Base-by-base conservation (phyloP, 192 early-diverging fungal genomes). In the Backusella macrospora region DNA sequence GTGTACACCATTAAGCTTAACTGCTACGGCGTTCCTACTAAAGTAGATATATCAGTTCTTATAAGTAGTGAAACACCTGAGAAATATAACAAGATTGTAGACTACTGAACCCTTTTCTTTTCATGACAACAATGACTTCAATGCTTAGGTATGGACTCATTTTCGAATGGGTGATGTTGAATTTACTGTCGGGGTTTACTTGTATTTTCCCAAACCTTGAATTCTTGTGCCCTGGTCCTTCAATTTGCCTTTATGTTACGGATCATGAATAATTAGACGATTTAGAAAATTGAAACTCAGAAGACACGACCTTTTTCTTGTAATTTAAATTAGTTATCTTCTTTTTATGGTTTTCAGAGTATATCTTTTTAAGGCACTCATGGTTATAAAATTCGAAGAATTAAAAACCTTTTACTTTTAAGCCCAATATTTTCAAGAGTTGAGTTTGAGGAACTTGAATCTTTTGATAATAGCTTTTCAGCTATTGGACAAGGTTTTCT, bases 371-470 rank as follows among this genome's bases (percentile, higher is more conserved):
- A 13, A 72, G 70, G 49, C 52, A 48, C 6, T 66, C 48, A 46
- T 76, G 70, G 10, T 76, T 70, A 29, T 63, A 26, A 71, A 62
- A 66, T 65, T 68, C 74, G 13, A 78, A 43, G 40, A 46, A 65
- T 49, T 70, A 67, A 18, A 74, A 44, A 34, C 44, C 34, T 43
- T 72, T 66, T n/a, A 77, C 72, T 55, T 81, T 81, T 3, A 48
- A 62, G 13, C 70, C 48, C 6, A 78, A 18, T 2, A 74, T 21
- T 38, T 70, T 43, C 34, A 74, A 66, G 15, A 78, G 74, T 70
- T 81, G 65, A 16, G 73, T 65, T 37, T 75, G 74, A 62, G 70
- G 74, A 29, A 75, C 74, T 10, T 75, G 34, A 40, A 75, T 46
- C 42, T 75, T 75, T 45, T 70, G 55, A 43, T 75, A 55, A 29